phyloP scores from a whole-genome alignment of 495 filamentous ascomycete species.

The Alectoria sarmentosa region DNA sequence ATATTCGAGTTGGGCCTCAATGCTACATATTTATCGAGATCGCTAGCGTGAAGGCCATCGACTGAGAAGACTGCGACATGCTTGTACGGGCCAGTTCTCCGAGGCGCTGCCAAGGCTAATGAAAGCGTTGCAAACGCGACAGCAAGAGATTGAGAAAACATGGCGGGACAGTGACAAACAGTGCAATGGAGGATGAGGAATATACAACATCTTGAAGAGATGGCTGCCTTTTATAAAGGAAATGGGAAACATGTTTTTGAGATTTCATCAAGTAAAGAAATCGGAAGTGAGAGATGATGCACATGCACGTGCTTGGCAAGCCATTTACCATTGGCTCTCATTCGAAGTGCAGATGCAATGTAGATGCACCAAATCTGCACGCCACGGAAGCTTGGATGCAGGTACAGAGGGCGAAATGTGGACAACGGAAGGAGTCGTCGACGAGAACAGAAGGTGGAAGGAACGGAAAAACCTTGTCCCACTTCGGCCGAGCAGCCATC shows the following conservation, averaged over 20 bases:
- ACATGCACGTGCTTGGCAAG: neutral
- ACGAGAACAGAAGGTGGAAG: neutral
- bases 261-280: neutral
- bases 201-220: neutral
- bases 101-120: neutral
- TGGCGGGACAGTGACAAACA: neutral
- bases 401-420: neutral
- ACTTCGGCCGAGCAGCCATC: neutral
- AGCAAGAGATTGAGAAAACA: neutral
- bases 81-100: conserved; percentile 20
- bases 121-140: neutral
- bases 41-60: conserved; percentile 28
- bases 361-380: neutral
- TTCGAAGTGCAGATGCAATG: too few species aligned
- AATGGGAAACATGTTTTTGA: neutral
- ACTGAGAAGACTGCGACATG: conserved; percentile 29
- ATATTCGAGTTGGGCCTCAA: conserved; percentile 28
- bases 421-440: neutral
- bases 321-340: neutral
- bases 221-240: neutral
- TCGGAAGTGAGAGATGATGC: neutral
- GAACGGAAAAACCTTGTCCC: neutral
- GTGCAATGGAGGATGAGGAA: neutral
- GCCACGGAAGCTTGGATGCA: neutral
- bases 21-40: conserved; percentile 29